Conservation (phyloP, 2,329 filamentous ascomycete genomes). For the Ophiostoma piceae region DNA sequence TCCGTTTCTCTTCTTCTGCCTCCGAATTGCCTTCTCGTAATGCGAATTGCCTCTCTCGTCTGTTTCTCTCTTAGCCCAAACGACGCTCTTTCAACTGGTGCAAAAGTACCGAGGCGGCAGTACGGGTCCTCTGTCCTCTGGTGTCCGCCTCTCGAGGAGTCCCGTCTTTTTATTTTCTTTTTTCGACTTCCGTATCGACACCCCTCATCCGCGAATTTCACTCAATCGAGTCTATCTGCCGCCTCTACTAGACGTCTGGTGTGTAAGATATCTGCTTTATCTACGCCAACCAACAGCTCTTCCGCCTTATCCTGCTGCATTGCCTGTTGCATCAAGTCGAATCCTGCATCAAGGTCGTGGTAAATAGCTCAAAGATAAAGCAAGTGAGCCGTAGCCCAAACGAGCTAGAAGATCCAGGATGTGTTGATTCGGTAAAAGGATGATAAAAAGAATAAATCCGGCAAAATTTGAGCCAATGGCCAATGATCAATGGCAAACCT, state of each 20-base stretch:
- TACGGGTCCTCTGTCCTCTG: neutral
- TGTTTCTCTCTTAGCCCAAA: neutral
- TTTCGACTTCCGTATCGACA: constrained; percentile 5
- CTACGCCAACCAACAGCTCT: neutral
- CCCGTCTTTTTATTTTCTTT: neutral
- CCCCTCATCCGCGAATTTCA: neutral
- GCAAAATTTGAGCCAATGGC: neutral
- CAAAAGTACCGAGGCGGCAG: constrained; percentile 3
- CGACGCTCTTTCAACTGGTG: neutral
- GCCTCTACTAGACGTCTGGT: neutral
- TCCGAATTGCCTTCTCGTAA: neutral
- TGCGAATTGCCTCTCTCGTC: neutral
- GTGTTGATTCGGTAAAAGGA: neutral
- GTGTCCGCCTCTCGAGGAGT: neutral
- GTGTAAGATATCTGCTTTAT: neutral
- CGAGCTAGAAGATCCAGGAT: neutral
- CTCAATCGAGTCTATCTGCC: neutral
- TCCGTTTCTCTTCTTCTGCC: neutral
- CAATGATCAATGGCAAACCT: constrained; percentile 5
- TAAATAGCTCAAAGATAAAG: constrained; percentile 12
- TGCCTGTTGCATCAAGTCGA: neutral
- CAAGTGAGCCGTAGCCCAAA: neutral
- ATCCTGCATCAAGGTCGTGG: neutral
- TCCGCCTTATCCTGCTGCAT: constrained; percentile 5
- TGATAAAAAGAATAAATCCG: neutral